Percentiles rank a stretch among this genome's conserved stretches.
Evolutionary conservation across 163 green algal genomes (phyloP).

Genomic region (Scenedesmus sp.): DNA sequence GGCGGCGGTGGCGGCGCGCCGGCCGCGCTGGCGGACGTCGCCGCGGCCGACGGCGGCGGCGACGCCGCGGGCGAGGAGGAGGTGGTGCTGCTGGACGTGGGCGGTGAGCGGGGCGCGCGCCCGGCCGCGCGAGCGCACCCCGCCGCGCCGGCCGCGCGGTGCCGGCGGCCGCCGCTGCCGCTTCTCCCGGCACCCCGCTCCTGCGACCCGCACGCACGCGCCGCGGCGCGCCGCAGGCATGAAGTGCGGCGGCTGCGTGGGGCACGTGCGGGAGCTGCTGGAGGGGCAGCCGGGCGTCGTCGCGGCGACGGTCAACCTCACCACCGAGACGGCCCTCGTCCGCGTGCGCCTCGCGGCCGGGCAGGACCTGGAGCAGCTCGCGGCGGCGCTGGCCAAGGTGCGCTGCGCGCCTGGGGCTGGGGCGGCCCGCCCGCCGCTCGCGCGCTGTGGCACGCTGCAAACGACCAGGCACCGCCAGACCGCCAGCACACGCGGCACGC

Average conservation of each 20-base stretch:
- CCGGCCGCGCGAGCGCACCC: too few species aligned
- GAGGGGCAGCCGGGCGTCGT: constrained; percentile 69
- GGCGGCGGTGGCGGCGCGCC: constrained; percentile 44
- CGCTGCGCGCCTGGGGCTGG: too few species aligned
- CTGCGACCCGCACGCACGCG: neutral
- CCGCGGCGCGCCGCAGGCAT: constrained; percentile 68
- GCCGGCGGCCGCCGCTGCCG: neutral
- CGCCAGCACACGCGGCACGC: too few species aligned
- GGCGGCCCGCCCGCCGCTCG: too few species aligned
- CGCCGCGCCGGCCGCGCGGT: too few species aligned
- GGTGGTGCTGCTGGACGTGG: constrained; percentile 82
- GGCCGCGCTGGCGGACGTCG: constrained; percentile 51
- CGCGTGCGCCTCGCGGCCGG: constrained; percentile 62
- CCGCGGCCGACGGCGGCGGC: constrained; percentile 33
- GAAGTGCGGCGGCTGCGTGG: constrained; percentile 88
- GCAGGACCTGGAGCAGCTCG: constrained; percentile 29
- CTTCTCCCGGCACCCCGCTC: neutral
- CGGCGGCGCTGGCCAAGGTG: constrained; percentile 24
- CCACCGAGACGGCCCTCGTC: constrained; percentile 90
- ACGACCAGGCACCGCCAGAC: too few species aligned
- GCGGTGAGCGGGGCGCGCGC: constrained; percentile 64
- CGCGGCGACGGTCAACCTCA: constrained; percentile 84
- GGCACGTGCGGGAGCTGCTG: constrained; percentile 83
- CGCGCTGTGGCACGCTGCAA: too few species aligned
- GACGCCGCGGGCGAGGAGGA: constrained; percentile 51